phyloP scores from a whole-genome alignment of 225 moss, liverwort and hornwort species.

The Ulota crispa region DNA sequence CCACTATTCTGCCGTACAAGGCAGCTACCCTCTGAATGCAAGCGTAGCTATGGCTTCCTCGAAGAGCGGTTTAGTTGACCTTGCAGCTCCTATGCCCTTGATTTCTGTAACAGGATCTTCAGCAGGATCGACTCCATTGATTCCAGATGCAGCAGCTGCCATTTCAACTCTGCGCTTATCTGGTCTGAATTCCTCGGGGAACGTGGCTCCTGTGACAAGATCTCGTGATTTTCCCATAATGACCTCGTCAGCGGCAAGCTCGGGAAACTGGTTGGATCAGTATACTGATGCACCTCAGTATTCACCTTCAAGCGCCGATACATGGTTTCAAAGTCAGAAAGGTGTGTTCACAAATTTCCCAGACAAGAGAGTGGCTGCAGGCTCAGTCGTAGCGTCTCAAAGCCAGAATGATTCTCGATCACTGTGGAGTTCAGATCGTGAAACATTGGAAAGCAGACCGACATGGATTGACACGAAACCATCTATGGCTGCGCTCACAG shows the following conservation, averaged over 20 bases:
- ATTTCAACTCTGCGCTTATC: conserved; percentile 40
- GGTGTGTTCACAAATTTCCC: conserved; percentile 62
- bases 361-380: conserved; percentile 51
- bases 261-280: conserved; percentile 78
- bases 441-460: conserved; percentile 40
- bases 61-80: conserved; percentile 41
- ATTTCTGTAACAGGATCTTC: conserved; percentile 32
- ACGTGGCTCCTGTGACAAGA: conserved; percentile 26
- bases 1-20: conserved; percentile 33
- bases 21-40: conserved; percentile 36
- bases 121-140: conserved; percentile 20
- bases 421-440: conserved; percentile 76
- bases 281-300: conserved; percentile 45
- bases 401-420: conserved; percentile 66
- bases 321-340: conserved; percentile 59
- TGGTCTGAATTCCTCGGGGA: conserved; percentile 31
- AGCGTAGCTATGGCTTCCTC: conserved; percentile 28
- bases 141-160: conserved; percentile 29
- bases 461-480: conserved; percentile 27
- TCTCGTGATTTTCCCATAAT: conserved; percentile 38
- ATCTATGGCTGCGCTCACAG: conserved; percentile 25
- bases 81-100: conserved; percentile 45
- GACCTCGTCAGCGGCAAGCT: conserved; percentile 52
- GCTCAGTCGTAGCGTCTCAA: conserved; percentile 67
- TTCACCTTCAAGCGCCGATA: conserved; percentile 32